Base-by-base conservation (phyloP, 164 flowering plant species). In the Liquidambar formosana region DNA sequence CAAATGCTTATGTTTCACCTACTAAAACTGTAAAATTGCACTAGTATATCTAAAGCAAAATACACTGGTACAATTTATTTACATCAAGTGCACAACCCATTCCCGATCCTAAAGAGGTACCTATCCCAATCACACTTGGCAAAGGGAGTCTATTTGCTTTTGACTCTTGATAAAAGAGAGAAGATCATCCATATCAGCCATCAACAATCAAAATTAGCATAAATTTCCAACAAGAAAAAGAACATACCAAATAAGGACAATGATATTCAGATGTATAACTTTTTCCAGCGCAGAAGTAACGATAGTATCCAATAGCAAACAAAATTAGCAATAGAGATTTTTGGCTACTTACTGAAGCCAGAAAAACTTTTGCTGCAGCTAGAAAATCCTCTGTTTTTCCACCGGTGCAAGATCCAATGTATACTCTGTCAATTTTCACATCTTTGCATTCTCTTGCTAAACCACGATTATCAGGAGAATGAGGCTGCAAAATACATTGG, bases 341-440 rank as follows among this genome's bases (percentile, higher is more conserved):
- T 5, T 43, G 14, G 61, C 41, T 45, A 10, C 93, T 84, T 82
- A 96, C 98, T 46, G 97, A 86, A 67, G 96, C 98, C 16, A 82
- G 80, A 68, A 96, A 92, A 33, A 96, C 80, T 89, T 85, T 93
- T 6, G 99, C 99, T 28, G 90, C 96, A 65, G 99, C 97, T 43
- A 93, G 72, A 73, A 96, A 96, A 80, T 96, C 99, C 74, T 96
- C 99, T 16, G 93, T 96, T 79, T 96, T 93, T 38, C 99, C 99
- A 77, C 99, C 98, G 61, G 99, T 93, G 78, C 99, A 96, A 52
- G 98, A 96, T 69, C 99, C 99, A 65, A 96, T 93, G 71, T 96
- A 96, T 25, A 96, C 99, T 76, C 99, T 84, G 79, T 96, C 98
- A 64, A 93, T 90, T 80, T 96, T 96, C 64, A 96, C 95, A 81